Evolutionary conservation across 2,329 filamentous ascomycete genomes (phyloP), one percentile per base, ranked within the genome.

Genomic region (Leptographium galeiforme): DNA sequence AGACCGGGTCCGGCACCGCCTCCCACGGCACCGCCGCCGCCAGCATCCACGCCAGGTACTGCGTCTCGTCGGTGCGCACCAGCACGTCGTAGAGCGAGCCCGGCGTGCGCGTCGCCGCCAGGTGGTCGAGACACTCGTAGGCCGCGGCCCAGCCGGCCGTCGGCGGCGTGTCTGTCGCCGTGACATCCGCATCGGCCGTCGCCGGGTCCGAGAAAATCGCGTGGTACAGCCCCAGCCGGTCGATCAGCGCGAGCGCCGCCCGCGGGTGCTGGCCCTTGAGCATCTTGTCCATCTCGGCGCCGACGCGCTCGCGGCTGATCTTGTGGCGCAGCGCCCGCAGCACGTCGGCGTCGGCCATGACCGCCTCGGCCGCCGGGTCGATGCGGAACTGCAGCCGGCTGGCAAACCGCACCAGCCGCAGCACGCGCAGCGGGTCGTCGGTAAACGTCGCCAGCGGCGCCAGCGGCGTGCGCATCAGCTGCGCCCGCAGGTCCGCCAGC

Each of bases 371-470:
- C 34, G 76, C 73, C 0, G 73, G 65, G 57, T 94, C 86, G 58
- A 98, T 95, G 11, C 68, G 71, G 64, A 95, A 98, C 47, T 77
- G 75, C 8, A 97, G 74, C 19, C 90, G 79, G 62, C 88, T 94
- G 6, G 91, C 88, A 68, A 98, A 97, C 53, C 93, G 81, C 50
- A 98, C 85, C 51, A 97, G 73, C 48, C 91, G 81, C 56, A 97
- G 71, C 4, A 97, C 86, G 18, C 93, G 79, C 30, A 98, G 72
- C 13, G 93, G 93, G 63, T 97, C 91, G 63, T 97, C 91, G 66
- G 84, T 89, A 69, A 98, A 97, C 0, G 91, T 98, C 64, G 95
- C 86, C 51, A 87, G 82, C 30, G 91, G 90, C 51, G 89, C 85
- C 44, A 97, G 70, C 0, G 91, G 91, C 4, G 93, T 97, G 52